A percentile compares a stretch with the other conserved stretches of the same genome.
Conservation (phyloP, 73 alveolate genomes). For the Tetrahymena thermophila region DNA sequence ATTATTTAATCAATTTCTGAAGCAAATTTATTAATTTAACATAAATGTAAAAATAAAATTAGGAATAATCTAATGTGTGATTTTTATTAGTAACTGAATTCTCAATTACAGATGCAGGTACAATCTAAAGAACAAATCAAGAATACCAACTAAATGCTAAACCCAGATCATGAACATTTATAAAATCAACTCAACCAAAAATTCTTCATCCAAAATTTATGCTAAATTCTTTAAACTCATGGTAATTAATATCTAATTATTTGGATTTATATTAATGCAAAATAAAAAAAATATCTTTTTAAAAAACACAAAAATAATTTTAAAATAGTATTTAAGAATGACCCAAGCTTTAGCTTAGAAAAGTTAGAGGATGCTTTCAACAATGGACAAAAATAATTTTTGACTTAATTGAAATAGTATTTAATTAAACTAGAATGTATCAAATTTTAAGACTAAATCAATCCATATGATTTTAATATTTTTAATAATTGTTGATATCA, state of each 20-base stretch:
- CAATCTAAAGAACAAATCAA: neutral
- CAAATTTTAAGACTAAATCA: neutral
- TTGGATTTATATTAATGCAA: no score
- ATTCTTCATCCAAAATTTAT: neutral
- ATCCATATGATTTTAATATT: neutral
- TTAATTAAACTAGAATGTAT: neutral
- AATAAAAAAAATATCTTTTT: no score
- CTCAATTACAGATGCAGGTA: neutral
- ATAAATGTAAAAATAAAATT: no score
- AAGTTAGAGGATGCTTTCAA: neutral
- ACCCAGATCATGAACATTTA: neutral
- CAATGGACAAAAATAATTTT: neutral
- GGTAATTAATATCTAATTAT: no score
- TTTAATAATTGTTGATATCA: neutral
- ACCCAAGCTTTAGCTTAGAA: neutral
- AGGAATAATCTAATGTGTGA: neutral
- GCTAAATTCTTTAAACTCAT: neutral
- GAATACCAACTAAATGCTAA: no score
- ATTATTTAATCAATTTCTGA: neutral
- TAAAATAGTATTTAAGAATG: neutral
- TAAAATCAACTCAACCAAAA: neutral
- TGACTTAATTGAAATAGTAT: neutral
- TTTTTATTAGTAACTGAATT: neutral
- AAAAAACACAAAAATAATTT: no score
- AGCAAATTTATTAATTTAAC: neutral